Evolutionary conservation across 1,284 basidiomycete genomes (phyloP).

Genomic region (Gymnopus androsaceus): DNA sequence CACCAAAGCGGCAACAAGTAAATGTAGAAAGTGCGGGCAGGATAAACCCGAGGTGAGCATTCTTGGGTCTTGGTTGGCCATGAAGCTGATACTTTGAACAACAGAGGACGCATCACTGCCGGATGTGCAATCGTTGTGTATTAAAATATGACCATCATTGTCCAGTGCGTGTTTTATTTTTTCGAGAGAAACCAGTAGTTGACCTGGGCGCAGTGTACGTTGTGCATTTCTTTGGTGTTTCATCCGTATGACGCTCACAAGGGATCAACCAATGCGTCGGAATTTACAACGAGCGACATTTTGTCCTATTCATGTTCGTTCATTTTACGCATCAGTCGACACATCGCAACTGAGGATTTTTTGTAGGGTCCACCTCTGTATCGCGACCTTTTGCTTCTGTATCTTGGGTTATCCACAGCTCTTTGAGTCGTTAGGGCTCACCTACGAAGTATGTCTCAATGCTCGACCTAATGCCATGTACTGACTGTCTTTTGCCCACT

Average conservation of each 20-base stretch:
- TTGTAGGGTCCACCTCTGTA: slow-evolving; percentile 66
- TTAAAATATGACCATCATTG: slow-evolving; percentile 96
- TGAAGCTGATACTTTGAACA: neutral
- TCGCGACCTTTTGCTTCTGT: slow-evolving; percentile 32
- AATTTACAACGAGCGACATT: slow-evolving; percentile 93
- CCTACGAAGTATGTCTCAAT: slow-evolving; percentile 27
- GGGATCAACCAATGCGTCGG: slow-evolving; percentile 99
- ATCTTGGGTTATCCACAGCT: slow-evolving; percentile 61
- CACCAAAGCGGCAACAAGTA: slow-evolving; percentile 53
- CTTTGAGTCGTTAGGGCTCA: slow-evolving; percentile 60
- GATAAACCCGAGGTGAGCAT: slow-evolving; percentile 80
- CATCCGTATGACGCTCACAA: slow-evolving; percentile 26
- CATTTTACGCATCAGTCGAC: neutral
- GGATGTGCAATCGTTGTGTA: slow-evolving; percentile 89
- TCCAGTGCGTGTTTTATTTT: slow-evolving; percentile 59
- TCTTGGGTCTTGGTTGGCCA: neutral
- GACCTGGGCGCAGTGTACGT: neutral
- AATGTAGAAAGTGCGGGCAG: slow-evolving; percentile 73
- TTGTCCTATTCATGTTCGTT: slow-evolving; percentile 88
- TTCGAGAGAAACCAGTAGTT: neutral
- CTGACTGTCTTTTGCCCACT: too few relatives aligned
- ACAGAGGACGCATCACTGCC: slow-evolving; percentile 93
- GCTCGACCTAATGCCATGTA: neutral
- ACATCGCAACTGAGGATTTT: neutral
- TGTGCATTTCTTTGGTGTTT: neutral